phyloP scores from a whole-genome alignment of 169 alveolate genomes.

The Eimeria praecox region DNA sequence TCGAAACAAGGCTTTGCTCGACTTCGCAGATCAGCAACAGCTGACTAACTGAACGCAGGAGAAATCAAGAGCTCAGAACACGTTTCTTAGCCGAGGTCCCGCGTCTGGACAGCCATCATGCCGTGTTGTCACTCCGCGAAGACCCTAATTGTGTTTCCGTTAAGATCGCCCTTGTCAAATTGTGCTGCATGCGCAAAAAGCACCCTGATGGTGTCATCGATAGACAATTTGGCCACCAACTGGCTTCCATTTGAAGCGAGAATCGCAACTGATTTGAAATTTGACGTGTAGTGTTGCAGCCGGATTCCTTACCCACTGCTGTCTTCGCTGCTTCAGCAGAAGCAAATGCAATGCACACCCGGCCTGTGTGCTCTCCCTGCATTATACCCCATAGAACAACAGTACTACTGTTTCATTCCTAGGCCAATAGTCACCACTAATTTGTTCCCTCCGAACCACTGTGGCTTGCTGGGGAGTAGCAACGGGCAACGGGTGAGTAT shows the following conservation, averaged over 20 bases:
- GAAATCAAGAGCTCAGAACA: background rate
- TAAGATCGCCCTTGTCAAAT: slow-evolving; percentile 81
- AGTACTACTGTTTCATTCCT: background rate
- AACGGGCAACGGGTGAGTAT: background rate
- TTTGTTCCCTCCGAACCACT: background rate
- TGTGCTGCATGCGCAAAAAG: slow-evolving; percentile 71
- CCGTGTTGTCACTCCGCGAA: slow-evolving; percentile 71
- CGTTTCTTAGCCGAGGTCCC: background rate
- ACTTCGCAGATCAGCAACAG: slow-evolving; percentile 24
- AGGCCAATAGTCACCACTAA: background rate
- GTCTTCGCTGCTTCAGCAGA: slow-evolving; percentile 76
- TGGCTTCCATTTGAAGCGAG: slow-evolving; percentile 34
- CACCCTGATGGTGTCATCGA: slow-evolving; percentile 28
- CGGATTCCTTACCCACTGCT: slow-evolving; percentile 73
- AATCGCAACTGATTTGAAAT: slow-evolving; percentile 54
- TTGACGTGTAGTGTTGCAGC: slow-evolving; percentile 16
- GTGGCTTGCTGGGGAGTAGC: background rate
- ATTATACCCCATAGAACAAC: background rate
- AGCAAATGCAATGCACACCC: slow-evolving; percentile 79
- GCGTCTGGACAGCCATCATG: background rate
- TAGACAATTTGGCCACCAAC: slow-evolving; percentile 42
- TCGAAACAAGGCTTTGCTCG: slow-evolving; percentile 42
- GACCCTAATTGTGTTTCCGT: slow-evolving; percentile 82
- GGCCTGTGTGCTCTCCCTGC: slow-evolving; percentile 83
- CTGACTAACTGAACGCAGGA: background rate